Evolutionary conservation across 495 filamentous ascomycete genomes (phyloP).

Genomic region (Entonaema liquescens): DNA sequence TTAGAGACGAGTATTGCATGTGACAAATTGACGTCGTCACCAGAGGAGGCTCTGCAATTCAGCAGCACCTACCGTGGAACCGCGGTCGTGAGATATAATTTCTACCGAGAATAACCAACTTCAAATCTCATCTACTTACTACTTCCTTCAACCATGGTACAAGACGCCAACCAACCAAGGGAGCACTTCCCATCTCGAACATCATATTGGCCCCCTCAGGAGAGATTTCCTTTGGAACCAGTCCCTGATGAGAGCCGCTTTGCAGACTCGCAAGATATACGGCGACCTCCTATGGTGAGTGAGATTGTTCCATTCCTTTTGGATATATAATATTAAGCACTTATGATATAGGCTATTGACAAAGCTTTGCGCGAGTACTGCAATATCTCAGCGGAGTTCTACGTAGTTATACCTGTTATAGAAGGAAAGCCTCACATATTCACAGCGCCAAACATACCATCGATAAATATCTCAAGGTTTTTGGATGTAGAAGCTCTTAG

Average conservation of each 20-base stretch:
- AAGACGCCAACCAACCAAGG: conserved; percentile 31
- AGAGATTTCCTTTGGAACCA: conserved; percentile 33
- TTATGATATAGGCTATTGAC: conserved; percentile 47
- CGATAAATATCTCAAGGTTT: conserved; percentile 41
- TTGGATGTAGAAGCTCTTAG: conserved; percentile 46
- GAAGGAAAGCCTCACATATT: conserved; percentile 48
- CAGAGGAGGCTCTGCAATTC: conserved; percentile 28
- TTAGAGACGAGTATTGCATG: conserved; percentile 19
- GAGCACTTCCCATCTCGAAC: conserved; percentile 35
- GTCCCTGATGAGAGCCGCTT: conserved; percentile 35
- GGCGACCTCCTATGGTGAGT: conserved; percentile 39
- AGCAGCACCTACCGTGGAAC: conserved; percentile 3
- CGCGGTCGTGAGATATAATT: conserved; percentile 12
- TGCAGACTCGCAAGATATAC: conserved; percentile 31
- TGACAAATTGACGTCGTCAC: conserved; percentile 24
- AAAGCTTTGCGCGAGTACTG: conserved; percentile 52
- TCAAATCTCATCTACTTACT: background rate
- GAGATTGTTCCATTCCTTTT: background rate
- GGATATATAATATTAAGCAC: conserved; percentile 17
- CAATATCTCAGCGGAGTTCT: conserved; percentile 48
- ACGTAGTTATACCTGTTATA: conserved; percentile 48
- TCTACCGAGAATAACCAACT: background rate
- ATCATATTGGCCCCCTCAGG: conserved; percentile 26
- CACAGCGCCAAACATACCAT: conserved; percentile 40
- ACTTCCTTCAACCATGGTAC: conserved; percentile 38